A percentile compares a stretch with the other conserved stretches of the same genome.
Evolutionary conservation across 2,329 filamentous ascomycete species (phyloP).

Genomic region (Lecanicillium sp.): DNA sequence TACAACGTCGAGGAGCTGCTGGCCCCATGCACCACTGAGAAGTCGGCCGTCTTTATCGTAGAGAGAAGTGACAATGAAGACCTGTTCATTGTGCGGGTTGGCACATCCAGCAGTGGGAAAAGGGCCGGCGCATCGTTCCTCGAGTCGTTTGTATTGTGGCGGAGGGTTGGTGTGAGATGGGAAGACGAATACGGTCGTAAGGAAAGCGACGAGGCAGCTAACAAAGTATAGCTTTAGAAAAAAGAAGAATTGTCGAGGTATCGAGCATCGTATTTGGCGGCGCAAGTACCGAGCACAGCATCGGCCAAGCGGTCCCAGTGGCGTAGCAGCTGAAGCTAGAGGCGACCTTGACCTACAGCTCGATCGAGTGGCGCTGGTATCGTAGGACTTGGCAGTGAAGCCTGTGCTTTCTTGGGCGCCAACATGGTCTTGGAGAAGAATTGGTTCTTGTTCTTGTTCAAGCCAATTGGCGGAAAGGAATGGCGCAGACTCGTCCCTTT

Average conservation of each 20-base stretch:
- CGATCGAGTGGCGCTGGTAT: conserved; percentile 9
- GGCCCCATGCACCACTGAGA: conserved; percentile 58
- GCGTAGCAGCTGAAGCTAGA: background rate
- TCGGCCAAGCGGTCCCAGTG: conserved; percentile 2
- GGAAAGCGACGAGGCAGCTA: conserved; percentile 26
- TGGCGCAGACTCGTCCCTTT: background rate
- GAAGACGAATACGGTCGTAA: conserved; percentile 31
- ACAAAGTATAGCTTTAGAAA: conserved; percentile 21
- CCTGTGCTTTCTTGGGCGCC: background rate
- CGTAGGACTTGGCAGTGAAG: conserved; percentile 1
- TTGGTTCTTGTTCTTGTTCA: background rate
- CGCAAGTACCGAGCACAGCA: conserved; percentile 3
- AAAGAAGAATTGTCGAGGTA: conserved; percentile 2
- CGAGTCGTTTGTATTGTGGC: conserved; percentile 31
- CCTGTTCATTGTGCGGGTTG: conserved; percentile 48
- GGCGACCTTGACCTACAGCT: no score
- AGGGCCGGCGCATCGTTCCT: conserved; percentile 25
- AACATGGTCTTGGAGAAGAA: background rate
- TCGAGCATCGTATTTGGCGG: background rate
- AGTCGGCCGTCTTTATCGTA: conserved; percentile 58
- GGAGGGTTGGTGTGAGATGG: conserved; percentile 38
- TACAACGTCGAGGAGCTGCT: conserved; percentile 54
- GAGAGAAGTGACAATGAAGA: conserved; percentile 69
- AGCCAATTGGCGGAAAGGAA: conserved; percentile 4
- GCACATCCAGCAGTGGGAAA: conserved; percentile 28